Evolutionary conservation across 2,329 filamentous ascomycete species (phyloP).

Genomic region (Aureobasidium sp.): DNA sequence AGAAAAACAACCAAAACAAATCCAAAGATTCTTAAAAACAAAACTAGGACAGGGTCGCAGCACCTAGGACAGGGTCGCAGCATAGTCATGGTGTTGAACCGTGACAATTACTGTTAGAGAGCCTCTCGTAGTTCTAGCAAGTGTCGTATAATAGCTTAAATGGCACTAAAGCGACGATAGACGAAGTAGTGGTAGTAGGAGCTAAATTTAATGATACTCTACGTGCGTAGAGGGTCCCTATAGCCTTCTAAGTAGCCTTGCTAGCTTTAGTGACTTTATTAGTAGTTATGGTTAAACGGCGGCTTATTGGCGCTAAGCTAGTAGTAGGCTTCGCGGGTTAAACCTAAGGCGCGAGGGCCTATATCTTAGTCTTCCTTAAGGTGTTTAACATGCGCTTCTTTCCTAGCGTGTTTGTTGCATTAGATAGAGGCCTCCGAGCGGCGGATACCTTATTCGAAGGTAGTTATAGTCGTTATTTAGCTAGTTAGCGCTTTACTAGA

Average conservation of each 20-base stretch:
- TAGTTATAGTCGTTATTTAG: background rate
- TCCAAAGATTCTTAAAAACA: no score
- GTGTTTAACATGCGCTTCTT: background rate
- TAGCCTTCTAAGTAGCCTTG: background rate
- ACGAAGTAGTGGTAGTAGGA: background rate
- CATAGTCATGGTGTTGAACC: no score
- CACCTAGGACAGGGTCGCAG: no score
- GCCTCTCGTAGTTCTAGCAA: background rate
- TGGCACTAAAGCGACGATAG: background rate
- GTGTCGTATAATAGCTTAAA: background rate
- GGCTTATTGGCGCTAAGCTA: background rate
- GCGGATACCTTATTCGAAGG: background rate
- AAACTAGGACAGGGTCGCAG: no score
- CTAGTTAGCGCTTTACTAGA: no score
- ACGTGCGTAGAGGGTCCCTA: background rate
- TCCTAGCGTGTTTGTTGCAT: background rate
- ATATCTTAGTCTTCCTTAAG: no score
- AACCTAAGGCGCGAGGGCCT: background rate
- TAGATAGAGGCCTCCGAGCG: background rate
- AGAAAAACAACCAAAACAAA: no score
- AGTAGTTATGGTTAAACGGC: background rate
- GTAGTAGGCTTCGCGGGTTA: background rate
- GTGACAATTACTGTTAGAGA: background rate
- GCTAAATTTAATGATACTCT: background rate
- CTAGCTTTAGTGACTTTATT: background rate